These are phyloP conservation scores for Aquilaria malaccensis DNA, from an alignment of 345 rosid genomes.

Conservation along the genomic window DNA sequence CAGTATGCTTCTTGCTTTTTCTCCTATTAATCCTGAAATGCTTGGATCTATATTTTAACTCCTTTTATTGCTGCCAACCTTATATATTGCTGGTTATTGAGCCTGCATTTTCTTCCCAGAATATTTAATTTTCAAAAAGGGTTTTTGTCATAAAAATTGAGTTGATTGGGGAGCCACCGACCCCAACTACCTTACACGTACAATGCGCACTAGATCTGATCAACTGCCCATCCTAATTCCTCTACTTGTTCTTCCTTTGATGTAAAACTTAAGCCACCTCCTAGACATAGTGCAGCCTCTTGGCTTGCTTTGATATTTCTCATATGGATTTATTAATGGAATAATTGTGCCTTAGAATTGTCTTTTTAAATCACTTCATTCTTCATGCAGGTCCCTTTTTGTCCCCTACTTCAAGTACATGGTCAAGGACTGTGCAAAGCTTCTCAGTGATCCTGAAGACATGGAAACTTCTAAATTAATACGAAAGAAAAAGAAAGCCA, in stretches of 20 bases:
- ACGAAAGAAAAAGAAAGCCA: slow-evolving; percentile 78
- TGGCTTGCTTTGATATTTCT: not conserved
- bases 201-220: no score
- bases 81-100: not conserved
- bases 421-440: slow-evolving; percentile 52
- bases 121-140: no score
- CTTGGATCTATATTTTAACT: not conserved
- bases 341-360: not conserved
- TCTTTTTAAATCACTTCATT: not conserved
- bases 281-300: no score
- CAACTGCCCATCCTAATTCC: no score
- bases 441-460: slow-evolving; percentile 44
- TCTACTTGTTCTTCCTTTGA: no score
- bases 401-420: slow-evolving; percentile 86
- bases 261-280: no score
- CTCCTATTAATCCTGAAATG: not conserved
- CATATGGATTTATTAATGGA: not conserved
- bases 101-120: not conserved
- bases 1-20: not conserved
- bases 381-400: slow-evolving; percentile 64
- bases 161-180: not conserved
- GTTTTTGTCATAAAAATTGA: no score
- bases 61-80: not conserved
- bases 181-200: no score
- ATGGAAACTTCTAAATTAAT: slow-evolving; percentile 25